Conservation (phyloP, 768 basidiomycete species). For the Mycena leptocephala region DNA sequence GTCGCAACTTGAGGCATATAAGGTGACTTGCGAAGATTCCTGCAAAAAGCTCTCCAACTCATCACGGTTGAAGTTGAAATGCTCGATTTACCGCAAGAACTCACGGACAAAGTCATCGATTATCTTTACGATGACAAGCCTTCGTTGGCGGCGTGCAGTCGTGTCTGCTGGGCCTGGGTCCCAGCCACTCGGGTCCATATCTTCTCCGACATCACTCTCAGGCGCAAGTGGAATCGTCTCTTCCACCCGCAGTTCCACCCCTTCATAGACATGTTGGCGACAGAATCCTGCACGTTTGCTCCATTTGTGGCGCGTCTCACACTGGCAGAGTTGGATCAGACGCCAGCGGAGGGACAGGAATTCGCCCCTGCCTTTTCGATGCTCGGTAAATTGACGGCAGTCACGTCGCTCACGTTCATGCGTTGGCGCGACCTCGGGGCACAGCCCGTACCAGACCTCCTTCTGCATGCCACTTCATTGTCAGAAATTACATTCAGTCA, state of each 20-base stretch:
- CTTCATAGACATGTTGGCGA: conserved; percentile 10
- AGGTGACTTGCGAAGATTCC: too few relatives aligned
- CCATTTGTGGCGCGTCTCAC: conserved; percentile 8
- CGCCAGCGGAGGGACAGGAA: not conserved
- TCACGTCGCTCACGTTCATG: conserved; percentile 6
- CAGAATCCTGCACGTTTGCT: conserved; percentile 12
- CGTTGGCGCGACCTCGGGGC: not conserved
- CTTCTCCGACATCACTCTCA: conserved; percentile 8
- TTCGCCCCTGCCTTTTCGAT: not conserved
- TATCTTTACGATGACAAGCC: conserved; percentile 13
- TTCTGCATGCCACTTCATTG: not conserved
- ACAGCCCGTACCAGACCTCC: conserved; percentile 1
- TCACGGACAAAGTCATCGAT: conserved; percentile 18
- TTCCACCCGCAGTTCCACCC: not conserved
- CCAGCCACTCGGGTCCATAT: conserved; percentile 19
- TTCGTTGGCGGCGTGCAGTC: not conserved
- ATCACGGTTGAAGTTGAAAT: too few relatives aligned
- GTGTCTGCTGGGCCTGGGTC: conserved; percentile 25
- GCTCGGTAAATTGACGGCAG: not conserved
- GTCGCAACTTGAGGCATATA: too few relatives aligned
- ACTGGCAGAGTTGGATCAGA: not conserved
- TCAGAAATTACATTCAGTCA: not conserved
- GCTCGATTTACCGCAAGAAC: conserved; percentile 22
- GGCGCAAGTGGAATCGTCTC: not conserved
- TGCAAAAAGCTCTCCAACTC: too few relatives aligned